phyloP scores from a whole-genome alignment of 352 stramenopile genomes.

The Elongisporangium prolatum region DNA sequence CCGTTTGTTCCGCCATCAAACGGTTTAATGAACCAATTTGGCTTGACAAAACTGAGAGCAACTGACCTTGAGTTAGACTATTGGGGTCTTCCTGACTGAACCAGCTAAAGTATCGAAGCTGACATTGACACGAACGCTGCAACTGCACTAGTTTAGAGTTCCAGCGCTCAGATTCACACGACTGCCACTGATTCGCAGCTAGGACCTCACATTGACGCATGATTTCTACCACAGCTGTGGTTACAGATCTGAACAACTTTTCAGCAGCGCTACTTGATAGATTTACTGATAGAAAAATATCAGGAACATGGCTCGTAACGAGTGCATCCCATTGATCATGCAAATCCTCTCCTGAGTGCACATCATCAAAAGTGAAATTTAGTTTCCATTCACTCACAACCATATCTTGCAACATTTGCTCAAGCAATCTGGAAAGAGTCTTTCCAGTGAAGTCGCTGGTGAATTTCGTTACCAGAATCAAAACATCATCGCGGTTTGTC shows the following conservation, averaged over 20 bases:
- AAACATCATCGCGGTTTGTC: background rate
- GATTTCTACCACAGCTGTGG: conserved; percentile 9
- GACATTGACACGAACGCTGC: conserved; percentile 16
- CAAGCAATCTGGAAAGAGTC: conserved; percentile 6
- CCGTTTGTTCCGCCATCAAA: conserved; percentile 25
- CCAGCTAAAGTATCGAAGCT: conserved; percentile 41
- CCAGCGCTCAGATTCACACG: background rate
- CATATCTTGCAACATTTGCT: conserved; percentile 22
- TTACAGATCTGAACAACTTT: conserved; percentile 7
- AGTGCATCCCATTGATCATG: conserved; percentile 23
- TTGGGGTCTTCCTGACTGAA: conserved; percentile 7
- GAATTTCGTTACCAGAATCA: background rate
- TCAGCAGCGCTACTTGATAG: conserved; percentile 7
- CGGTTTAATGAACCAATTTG: conserved; percentile 32
- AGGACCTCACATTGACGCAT: conserved; percentile 17
- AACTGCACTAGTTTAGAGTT: background rate
- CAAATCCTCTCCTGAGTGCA: conserved; percentile 4
- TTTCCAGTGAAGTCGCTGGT: background rate
- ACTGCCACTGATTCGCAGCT: conserved; percentile 14
- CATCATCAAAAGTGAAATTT: conserved; percentile 9
- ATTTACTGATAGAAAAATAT: conserved; percentile 28
- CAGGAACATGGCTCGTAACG: conserved; percentile 20
- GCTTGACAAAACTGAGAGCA: conserved; percentile 34
- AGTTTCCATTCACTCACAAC: conserved; percentile 48
- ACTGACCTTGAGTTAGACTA: conserved; percentile 22